Base-by-base conservation (phyloP, 78 protist species). In the Isochrysis galbana region DNA sequence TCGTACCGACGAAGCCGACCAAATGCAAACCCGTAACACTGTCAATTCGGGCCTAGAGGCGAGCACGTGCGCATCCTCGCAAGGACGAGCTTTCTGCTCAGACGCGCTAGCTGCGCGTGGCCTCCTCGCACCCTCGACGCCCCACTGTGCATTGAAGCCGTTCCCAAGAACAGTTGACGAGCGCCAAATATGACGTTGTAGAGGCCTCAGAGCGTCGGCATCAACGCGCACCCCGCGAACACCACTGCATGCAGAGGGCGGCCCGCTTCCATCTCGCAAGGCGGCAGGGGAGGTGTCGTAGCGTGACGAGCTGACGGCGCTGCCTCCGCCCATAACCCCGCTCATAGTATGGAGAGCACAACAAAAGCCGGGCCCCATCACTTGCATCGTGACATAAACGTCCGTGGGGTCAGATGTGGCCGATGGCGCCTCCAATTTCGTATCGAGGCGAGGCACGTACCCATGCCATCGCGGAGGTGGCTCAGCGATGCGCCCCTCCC, bases 111-210 rank as follows among this genome's bases (percentile, higher is more conserved):
- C 61, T 19, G 61, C 61, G 61, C 61, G 61, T 14, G 61, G 61
- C n/a, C n/a, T n/a, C n/a, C n/a, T n/a, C 61, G 61, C 61, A 14
- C 61, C 61, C 61, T 7, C 61, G 61, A 51, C 61, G 14, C 61
- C 74, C 74, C 74, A 61, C 74, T 61, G 36, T 23, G 74, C 74
- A 32, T 61, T 61, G 74, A 61, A 61, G 74, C 74, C 74, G 74
- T 61, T 61, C 36, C 74, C 74, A 32, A 61, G n/a, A 7, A 61
- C 74, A 32, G 74, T 61, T 10, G 74, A 61, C 36, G 74, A 61
- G 74, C 74, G 74, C 74, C 74, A 61, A 7, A 61, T 32, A 32
- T 11, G 14, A 7, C 23, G 10, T 32, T 61, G 74, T 32, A 61
- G 74, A 10, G 29, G 36, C n/a, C 10, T 7, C 74, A 61, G 74